phyloP scores from a whole-genome alignment of 345 rosid genomes.

The Eutrema yunnanense region DNA sequence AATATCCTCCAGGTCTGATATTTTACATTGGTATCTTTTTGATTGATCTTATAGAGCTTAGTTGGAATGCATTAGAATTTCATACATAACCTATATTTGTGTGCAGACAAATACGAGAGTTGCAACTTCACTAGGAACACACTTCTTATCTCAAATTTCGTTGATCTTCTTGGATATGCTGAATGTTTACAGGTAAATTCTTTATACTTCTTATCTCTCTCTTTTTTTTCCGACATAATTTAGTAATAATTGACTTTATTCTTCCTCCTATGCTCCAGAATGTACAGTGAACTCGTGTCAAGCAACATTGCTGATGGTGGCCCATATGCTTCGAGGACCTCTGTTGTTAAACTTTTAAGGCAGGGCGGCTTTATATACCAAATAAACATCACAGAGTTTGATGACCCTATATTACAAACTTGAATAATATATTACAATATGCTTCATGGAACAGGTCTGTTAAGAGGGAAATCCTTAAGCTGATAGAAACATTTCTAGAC shows the following conservation, averaged over 20 bases:
- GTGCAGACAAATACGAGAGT: constrained; percentile 96
- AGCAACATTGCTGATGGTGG: constrained; percentile 88
- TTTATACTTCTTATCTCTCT: background rate
- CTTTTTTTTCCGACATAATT: background rate
- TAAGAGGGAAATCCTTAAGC: constrained; percentile 91
- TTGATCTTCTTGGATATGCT: constrained; percentile 94
- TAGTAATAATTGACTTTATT: background rate
- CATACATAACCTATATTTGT: background rate
- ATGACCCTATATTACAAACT: background rate
- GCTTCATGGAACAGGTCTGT: constrained; percentile 63
- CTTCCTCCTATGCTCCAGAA: constrained; percentile 47
- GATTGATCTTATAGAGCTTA: background rate
- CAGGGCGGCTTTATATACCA: constrained; percentile 20
- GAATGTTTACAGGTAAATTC: constrained; percentile 78
- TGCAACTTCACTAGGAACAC: constrained; percentile 83
- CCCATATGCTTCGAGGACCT: constrained; percentile 81
- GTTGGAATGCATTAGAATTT: background rate
- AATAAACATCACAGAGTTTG: background rate
- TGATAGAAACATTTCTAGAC: constrained; percentile 93
- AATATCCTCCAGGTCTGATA: constrained; percentile 79
- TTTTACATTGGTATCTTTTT: background rate
- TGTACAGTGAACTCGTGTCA: constrained; percentile 99
- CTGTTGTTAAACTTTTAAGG: constrained; percentile 94
- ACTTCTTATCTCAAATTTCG: constrained; percentile 79
- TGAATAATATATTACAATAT: constrained; percentile 5